A percentile compares a stretch with the other conserved stretches of the same genome.
Conservation (phyloP, 345 rosid genomes). For the Rhodamnia rubescens region DNA sequence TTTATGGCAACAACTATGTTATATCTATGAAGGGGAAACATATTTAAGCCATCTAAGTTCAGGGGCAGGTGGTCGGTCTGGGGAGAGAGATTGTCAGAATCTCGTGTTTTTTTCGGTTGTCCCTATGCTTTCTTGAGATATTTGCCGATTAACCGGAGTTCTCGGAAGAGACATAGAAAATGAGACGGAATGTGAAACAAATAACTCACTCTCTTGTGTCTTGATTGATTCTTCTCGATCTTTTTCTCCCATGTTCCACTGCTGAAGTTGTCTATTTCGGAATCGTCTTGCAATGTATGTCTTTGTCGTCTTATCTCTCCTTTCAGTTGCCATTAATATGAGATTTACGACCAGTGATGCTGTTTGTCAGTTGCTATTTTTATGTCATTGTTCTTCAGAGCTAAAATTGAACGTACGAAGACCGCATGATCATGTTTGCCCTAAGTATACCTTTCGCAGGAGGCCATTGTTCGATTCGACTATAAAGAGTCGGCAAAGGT, state of each 20-base stretch:
- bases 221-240: background rate
- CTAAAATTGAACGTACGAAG: background rate
- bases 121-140: conserved; percentile 38
- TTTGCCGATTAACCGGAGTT: conserved; percentile 29
- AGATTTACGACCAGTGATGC: background rate
- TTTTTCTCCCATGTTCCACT: background rate
- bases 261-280: background rate
- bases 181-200: conserved; percentile 7
- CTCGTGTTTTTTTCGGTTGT: conserved; percentile 63
- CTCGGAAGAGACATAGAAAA: conserved; percentile 49
- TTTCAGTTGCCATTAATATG: background rate
- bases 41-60: conserved; percentile 60
- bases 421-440: background rate
- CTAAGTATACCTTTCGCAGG: background rate
- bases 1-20: conserved; percentile 78
- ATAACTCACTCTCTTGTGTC: background rate
- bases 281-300: background rate
- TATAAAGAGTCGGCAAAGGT: background rate
- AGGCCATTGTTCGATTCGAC: background rate
- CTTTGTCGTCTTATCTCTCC: background rate
- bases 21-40: conserved; percentile 68
- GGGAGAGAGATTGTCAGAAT: conserved; percentile 55
- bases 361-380: background rate
- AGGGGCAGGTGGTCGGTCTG: conserved; percentile 29
- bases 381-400: background rate